A percentile compares a stretch with the other conserved stretches of the same genome.
These are phyloP conservation scores for Phytophthora quininea DNA, from an alignment of 352 stramenopile genomes.

Conservation along the genomic window DNA sequence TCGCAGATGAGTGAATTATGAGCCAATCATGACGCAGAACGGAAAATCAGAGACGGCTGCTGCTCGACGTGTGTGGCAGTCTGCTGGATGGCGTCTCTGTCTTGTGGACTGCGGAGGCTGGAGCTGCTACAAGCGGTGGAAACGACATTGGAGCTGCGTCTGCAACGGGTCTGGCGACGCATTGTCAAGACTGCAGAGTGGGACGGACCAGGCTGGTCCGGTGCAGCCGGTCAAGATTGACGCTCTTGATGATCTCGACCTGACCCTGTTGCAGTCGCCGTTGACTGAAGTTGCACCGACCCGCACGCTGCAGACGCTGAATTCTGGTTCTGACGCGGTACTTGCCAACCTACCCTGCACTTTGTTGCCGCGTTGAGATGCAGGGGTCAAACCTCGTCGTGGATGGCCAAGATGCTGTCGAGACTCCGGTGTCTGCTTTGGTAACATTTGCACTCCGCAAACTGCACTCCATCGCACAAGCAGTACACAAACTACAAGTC, in stretches of 20 bases:
- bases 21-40: slow-evolving; percentile 18
- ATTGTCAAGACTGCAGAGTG: neutral
- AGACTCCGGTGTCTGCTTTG: neutral
- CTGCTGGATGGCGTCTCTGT: slow-evolving; percentile 1
- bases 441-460: slow-evolving; percentile 8
- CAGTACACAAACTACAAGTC: slow-evolving; percentile 10
- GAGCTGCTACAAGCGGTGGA: too few species aligned
- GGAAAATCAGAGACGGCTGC: slow-evolving; percentile 21
- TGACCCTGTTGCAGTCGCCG: neutral
- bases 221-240: too few species aligned
- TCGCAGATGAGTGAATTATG: too few species aligned
- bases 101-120: neutral
- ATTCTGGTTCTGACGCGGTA: neutral
- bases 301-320: too few species aligned
- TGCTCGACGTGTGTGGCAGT: slow-evolving; percentile 1
- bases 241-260: too few species aligned
- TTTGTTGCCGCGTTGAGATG: neutral
- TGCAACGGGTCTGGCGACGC: too few species aligned
- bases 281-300: neutral
- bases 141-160: too few species aligned
- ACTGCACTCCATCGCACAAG: slow-evolving; percentile 18
- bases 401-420: slow-evolving; percentile 1
- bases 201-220: neutral
- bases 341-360: neutral
- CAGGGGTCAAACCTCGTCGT: slow-evolving; percentile 3